phyloP scores from a whole-genome alignment of 129 eudicot species.

The Heracleum sosnowskyi region DNA sequence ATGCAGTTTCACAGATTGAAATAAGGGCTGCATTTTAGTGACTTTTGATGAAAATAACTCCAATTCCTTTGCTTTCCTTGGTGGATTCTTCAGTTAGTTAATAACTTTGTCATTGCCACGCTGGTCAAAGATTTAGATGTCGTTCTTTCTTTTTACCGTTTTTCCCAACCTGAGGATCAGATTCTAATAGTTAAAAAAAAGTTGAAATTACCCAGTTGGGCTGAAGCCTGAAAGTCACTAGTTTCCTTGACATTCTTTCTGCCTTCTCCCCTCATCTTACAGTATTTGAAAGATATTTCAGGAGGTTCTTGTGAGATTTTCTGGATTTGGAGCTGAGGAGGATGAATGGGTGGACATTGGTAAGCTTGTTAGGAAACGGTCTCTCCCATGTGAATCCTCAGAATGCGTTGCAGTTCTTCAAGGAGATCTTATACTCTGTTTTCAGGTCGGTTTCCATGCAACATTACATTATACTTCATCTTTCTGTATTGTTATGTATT shows the following conservation, averaged over 20 bases:
- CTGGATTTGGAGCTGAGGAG: constrained; percentile 94
- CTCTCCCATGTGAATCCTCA: constrained; percentile 94
- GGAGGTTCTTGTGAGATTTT: constrained; percentile 94
- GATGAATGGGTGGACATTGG: constrained; percentile 91
- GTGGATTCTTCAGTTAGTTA: neutral
- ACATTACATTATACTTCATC: neutral
- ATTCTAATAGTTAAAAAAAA: neutral
- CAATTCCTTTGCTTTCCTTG: neutral
- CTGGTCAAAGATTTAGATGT: neutral
- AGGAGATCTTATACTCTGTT: constrained; percentile 86
- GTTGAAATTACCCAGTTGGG: neutral
- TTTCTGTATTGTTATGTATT: neutral
- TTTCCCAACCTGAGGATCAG: neutral
- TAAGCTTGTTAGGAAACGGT: constrained; percentile 82
- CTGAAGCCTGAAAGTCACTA: neutral
- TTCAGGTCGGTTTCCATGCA: constrained; percentile 48
- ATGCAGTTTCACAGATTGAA: neutral
- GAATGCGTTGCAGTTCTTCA: constrained; percentile 93
- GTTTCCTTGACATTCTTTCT: neutral
- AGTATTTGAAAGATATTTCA: constrained; percentile 23
- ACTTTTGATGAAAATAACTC: neutral
- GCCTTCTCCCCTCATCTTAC: constrained; percentile 7
- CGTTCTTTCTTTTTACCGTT: neutral
- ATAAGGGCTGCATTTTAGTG: neutral
- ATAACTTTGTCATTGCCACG: neutral